Percentiles rank a stretch among this genome's conserved stretches.
phyloP scores from a whole-genome alignment of 2,329 filamentous ascomycete species.

The Fusarium decemcellulare region DNA sequence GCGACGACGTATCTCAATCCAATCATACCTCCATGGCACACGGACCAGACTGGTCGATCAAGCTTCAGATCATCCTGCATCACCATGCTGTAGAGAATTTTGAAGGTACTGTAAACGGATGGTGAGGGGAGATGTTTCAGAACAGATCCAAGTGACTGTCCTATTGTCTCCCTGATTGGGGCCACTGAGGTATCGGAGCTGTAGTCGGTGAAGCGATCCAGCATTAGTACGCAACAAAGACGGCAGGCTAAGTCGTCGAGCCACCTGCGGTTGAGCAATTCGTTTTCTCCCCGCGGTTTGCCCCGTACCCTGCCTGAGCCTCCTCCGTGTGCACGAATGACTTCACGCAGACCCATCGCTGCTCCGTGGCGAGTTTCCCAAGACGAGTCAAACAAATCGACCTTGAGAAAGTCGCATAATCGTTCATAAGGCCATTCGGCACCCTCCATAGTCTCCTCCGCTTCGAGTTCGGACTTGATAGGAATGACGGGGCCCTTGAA shows the following conservation, averaged over 20 bases:
- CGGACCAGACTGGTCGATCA: constrained; percentile 86
- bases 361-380: constrained; percentile 98
- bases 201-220: constrained; percentile 98
- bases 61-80: constrained; percentile 88
- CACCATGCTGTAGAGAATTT: constrained; percentile 88
- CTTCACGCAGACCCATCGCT: constrained; percentile 93
- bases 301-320: constrained; percentile 85
- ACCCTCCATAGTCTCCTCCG: constrained; percentile 82
- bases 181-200: constrained; percentile 97
- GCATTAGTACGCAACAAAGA: constrained; percentile 94
- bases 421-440: constrained; percentile 95
- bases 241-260: constrained; percentile 96
- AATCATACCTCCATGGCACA: constrained; percentile 98
- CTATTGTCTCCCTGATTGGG: constrained; percentile 94
- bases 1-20: constrained; percentile 95
- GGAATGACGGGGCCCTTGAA: constrained; percentile 89
- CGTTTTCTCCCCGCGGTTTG: constrained; percentile 81
- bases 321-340: constrained; percentile 90
- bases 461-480: constrained; percentile 89
- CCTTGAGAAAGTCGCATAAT: constrained; percentile 91
- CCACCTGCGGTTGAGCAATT: constrained; percentile 85
- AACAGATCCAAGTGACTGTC: constrained; percentile 91
- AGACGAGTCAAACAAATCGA: constrained; percentile 92
- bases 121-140: constrained; percentile 84
- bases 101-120: constrained; percentile 89